A percentile compares a stretch with the other conserved stretches of the same genome.
Conservation (phyloP, 2,329 filamentous ascomycete species). For the Cladosporium sphaerospermum region DNA sequence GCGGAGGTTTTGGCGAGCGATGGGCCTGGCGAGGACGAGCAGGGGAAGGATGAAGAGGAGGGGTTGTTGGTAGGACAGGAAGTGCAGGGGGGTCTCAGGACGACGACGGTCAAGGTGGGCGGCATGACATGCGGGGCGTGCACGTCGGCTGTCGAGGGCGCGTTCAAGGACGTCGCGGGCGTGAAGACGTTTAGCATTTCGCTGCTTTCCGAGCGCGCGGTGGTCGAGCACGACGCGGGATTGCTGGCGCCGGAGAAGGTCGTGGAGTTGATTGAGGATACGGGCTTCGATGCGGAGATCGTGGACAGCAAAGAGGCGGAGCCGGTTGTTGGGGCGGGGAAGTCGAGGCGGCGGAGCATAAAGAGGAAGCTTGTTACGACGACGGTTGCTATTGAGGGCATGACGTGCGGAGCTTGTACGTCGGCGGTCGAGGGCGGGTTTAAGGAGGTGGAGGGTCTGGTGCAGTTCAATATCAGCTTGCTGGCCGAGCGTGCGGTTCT, state of each 20-base stretch:
- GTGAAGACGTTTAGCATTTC: conserved; percentile 85
- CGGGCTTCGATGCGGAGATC: conserved; percentile 84
- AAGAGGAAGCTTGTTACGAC: conserved; percentile 54
- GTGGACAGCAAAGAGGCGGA: conserved; percentile 59
- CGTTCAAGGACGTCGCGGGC: conserved; percentile 75
- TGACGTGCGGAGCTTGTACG: conserved; percentile 97
- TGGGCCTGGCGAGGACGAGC: conserved; percentile 19
- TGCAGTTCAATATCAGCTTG: conserved; percentile 91
- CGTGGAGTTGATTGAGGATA: conserved; percentile 80
- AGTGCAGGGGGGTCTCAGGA: conserved; percentile 51
- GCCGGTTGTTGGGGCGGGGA: conserved; percentile 25
- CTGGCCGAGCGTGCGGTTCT: conserved; percentile 88
- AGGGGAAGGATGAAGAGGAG: conserved; percentile 15
- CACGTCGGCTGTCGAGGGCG: conserved; percentile 89
- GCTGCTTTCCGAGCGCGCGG: conserved; percentile 91
- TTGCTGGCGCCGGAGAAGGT: conserved; percentile 69
- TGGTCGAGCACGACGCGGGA: conserved; percentile 78
- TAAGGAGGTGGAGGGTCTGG: conserved; percentile 65
- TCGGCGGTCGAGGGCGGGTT: conserved; percentile 84
- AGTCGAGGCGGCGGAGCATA: conserved; percentile 32
- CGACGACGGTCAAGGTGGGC: conserved; percentile 82
- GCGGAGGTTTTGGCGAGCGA: conserved; percentile 49
- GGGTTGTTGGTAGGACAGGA: conserved; percentile 44
- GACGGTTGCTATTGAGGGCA: conserved; percentile 84
- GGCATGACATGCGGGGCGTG: conserved; percentile 89